phyloP scores from a whole-genome alignment of 768 basidiomycete species.

The Neoboletus brunneissimus region DNA sequence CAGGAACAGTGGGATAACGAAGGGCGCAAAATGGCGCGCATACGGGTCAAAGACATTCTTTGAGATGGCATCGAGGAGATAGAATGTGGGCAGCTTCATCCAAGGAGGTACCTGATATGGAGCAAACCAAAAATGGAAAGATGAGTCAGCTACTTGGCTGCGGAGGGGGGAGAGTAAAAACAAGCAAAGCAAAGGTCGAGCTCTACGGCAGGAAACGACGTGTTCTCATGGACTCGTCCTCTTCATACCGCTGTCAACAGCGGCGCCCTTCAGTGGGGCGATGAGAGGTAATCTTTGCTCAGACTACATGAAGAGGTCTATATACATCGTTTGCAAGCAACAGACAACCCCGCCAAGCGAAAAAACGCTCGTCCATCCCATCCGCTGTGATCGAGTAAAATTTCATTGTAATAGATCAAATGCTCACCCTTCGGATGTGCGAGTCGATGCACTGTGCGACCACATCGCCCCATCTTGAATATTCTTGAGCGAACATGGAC shows the following conservation, averaged over 20 bases:
- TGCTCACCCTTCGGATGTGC: slow-evolving; percentile 89
- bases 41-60: slow-evolving; percentile 97
- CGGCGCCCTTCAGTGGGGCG: slow-evolving; percentile 33
- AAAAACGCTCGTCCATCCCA: slow-evolving; percentile 25
- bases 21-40: slow-evolving; percentile 75
- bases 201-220: slow-evolving; percentile 22
- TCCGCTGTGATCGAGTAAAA: slow-evolving; percentile 28
- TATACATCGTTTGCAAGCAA: slow-evolving; percentile 42
- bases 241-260: slow-evolving; percentile 33
- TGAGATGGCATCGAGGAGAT: slow-evolving; percentile 93
- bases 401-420: slow-evolving; percentile 18
- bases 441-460: slow-evolving; percentile 78
- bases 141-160: slow-evolving; percentile 63
- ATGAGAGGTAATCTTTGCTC: slow-evolving; percentile 41
- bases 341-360: slow-evolving; percentile 21
- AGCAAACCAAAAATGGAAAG: slow-evolving; percentile 31
- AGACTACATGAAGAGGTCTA: slow-evolving; percentile 42
- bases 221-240: slow-evolving; percentile 39
- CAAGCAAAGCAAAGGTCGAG: slow-evolving; percentile 20
- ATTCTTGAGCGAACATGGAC: slow-evolving; percentile 90
- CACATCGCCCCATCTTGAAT: slow-evolving; percentile 71
- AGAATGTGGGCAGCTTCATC: slow-evolving; percentile 92
- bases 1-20: slow-evolving; percentile 82
- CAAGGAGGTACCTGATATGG: slow-evolving; percentile 72
- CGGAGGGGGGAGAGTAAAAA: slow-evolving; percentile 31